Base-by-base conservation (phyloP, 768 basidiomycete genomes). In the Bullera alba region DNA sequence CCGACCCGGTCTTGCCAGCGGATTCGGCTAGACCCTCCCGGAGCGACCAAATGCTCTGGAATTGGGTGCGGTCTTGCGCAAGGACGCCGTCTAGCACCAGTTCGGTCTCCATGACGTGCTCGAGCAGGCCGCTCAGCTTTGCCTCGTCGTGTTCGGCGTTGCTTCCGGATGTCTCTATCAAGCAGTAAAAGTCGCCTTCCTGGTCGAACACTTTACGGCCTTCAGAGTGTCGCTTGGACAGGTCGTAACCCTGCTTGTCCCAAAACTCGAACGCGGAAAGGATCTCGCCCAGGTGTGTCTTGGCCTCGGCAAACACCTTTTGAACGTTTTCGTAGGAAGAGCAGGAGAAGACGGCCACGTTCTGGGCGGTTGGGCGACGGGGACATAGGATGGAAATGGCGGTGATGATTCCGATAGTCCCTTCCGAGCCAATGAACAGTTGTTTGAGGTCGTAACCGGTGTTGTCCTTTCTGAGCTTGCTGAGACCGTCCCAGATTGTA, bases 401-500 rank as follows among this genome's bases (percentile, higher is more conserved):
- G 10, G 95, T 99, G 53, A 99, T 83, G 48, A 99, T 78, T 38
- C 95, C 95, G 21, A 99, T 83, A 0, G 92, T 96, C 45, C 95
- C 95, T 70, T 99, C 95, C 4, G 87, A 84, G 12, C 95, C 95
- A 58, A 99, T 95, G 75, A 97, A 99, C n/a, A 99, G 80, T 65
- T 99, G 95, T 73, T 99, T 97, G 41, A 99, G 78, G 72, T 99
- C 93, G 69, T 95, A 96, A 86, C 90, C 91, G 2, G 95, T 97
- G 69, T 97, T 97, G 72, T 97, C 95, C 74, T 99, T 99, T 45
- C 95, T 81, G 48, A 97, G 73, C 8, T 87, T 74, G n/a, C 87
- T 83, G 23, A 96, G 75, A 57, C 87, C 84, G 63, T 92, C 83
- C 52, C 96, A 79, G 46, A 99, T 79, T 21, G 87, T 88, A 22